Base-by-base conservation (phyloP, 2,329 filamentous ascomycete species). In the Talaromyces sp. region DNA sequence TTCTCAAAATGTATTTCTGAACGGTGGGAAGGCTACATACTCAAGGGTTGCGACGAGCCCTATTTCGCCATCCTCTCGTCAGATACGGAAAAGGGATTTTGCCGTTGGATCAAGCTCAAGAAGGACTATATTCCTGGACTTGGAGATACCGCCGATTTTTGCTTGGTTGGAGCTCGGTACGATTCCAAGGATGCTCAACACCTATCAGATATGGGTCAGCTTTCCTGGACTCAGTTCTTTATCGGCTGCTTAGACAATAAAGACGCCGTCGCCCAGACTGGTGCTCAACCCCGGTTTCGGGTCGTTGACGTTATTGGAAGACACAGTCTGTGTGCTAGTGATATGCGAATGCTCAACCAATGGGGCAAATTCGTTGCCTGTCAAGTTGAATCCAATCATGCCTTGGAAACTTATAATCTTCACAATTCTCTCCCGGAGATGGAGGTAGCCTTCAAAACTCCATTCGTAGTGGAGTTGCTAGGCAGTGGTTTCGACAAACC, bases 101-200 rank as follows among this genome's bases (percentile, higher is more conserved):
- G 66, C 64, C 79, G 31, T 78, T 89, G 86, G 70, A 90, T 96
- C 68, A 96, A 96, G 74, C 74, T 96, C 49, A 96, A 96, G 73
- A 91, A 91, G 68, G 90, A 95, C 68, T 96, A 96, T 67, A 84
- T 96, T 41, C 81, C 83, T 27, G 86, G 86, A 2, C 85, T 93
- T 70, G 91, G 91, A 0, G 92, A 96, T 62, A 85, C 91, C 31
- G 89, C 89, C 10, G 93, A 96, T 71, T 90, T 96, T 69, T 87
- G 89, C 1, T 81, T 93, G 1, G 78, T 96, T 3, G 92, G 90
- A 0, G 92, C 86, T 6, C 85, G 85, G 19, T 92, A 89, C 66
- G 84, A 91, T 65, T 77, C 88, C 3, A 77, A 81, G 55, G 84
- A 86, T 63, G 89, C 87, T 8, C 80, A 79, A 52, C 77, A 80